Conservation (phyloP, 2,329 filamentous ascomycete species). For the Scedosporium aurantiacum region DNA sequence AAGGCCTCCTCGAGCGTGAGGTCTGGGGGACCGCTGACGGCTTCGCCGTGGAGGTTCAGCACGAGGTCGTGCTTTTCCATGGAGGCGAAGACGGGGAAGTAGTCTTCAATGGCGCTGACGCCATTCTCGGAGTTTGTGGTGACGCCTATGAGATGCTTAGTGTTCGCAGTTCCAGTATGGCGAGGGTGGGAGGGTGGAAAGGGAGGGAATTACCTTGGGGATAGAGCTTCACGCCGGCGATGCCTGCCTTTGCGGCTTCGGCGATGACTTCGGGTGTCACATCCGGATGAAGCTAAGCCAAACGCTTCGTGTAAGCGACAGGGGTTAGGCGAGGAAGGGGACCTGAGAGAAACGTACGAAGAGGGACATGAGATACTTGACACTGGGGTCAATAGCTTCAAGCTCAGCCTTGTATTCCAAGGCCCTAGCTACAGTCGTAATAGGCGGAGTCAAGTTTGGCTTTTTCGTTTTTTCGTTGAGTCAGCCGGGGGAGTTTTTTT, state of each 20-base stretch:
- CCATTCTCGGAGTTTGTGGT: conserved; percentile 60
- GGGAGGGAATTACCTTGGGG: conserved; percentile 30
- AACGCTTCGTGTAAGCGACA: conserved; percentile 8
- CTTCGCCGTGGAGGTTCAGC: conserved; percentile 90
- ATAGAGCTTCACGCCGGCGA: conserved; percentile 64
- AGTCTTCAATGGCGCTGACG: conserved; percentile 57
- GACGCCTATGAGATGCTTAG: conserved; percentile 30
- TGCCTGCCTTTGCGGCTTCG: conserved; percentile 60
- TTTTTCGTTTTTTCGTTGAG: not conserved
- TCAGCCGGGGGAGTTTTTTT: too few relatives aligned
- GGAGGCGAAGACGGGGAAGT: conserved; percentile 72
- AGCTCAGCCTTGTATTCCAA: conserved; percentile 55
- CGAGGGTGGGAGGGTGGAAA: not conserved
- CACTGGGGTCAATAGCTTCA: conserved; percentile 45
- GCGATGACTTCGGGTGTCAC: conserved; percentile 60
- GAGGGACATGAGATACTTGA: conserved; percentile 65
- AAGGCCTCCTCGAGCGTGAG: conserved; percentile 46
- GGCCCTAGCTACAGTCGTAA: conserved; percentile 39
- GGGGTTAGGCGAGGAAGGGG: too few relatives aligned
- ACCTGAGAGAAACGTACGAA: conserved; percentile 33
- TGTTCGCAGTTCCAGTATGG: conserved; percentile 6
- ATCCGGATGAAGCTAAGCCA: conserved; percentile 38
- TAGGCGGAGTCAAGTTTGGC: conserved; percentile 32
- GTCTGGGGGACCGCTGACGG: conserved; percentile 36
- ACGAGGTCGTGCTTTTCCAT: conserved; percentile 78